These are phyloP conservation scores for Leucocoprinus birnbaumii DNA, from an alignment of 768 basidiomycete species.

Conservation along the genomic window DNA sequence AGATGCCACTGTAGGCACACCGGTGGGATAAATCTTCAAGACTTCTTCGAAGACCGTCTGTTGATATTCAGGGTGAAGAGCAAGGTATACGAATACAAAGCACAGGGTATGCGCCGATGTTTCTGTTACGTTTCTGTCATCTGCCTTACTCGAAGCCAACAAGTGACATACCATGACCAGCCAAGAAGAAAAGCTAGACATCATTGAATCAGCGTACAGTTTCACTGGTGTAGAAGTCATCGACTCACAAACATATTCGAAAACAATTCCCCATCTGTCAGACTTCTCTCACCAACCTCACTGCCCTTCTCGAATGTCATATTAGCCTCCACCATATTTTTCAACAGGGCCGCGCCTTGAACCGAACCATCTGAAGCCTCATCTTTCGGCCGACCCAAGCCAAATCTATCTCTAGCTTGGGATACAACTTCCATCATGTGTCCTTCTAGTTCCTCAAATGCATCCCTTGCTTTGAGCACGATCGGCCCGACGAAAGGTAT, in stretches of 20 bases:
- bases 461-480: conserved; percentile 22
- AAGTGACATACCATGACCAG: conserved; percentile 38
- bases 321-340: conserved; percentile 46
- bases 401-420: conserved; percentile 32
- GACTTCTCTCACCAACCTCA: conserved; percentile 20
- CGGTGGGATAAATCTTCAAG: conserved; percentile 34
- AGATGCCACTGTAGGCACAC: conserved; percentile 20
- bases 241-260: conserved; percentile 49
- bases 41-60: conserved; percentile 41
- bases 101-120: conserved; percentile 43
- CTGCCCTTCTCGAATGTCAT: conserved; percentile 28
- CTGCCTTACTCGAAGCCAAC: neutral
- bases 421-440: conserved; percentile 42
- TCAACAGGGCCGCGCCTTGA: conserved; percentile 35
- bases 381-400: neutral
- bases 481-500: conserved; percentile 34
- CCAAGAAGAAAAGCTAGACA: conserved; percentile 40
- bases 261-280: conserved; percentile 44
- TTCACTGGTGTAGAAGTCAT: too few species aligned
- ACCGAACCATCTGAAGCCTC: conserved; percentile 18
- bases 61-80: conserved; percentile 49
- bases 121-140: too few species aligned
- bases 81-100: conserved; percentile 41
- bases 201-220: too few species aligned
- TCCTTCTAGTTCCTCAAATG: conserved; percentile 32